Evolutionary conservation across 495 filamentous ascomycete genomes (phyloP).

Genomic region (Xylaria sp.): DNA sequence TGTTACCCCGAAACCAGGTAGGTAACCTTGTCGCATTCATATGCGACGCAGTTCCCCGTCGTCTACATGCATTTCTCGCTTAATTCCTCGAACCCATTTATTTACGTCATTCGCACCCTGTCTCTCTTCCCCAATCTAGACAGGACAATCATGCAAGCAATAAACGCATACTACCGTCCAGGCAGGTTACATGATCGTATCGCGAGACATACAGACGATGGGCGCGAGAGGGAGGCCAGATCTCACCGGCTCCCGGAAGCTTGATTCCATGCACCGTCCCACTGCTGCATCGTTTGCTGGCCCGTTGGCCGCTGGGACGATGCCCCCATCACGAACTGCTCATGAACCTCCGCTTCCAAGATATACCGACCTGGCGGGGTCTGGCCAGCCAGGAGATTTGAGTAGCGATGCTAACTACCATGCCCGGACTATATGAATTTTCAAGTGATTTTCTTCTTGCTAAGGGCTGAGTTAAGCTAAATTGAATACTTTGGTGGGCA

Average conservation of each 20-base stretch:
- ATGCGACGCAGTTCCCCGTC: slow-evolving; percentile 8
- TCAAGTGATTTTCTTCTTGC: neutral
- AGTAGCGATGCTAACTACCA: neutral
- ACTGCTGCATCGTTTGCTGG: slow-evolving; percentile 12
- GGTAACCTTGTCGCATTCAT: slow-evolving; percentile 1
- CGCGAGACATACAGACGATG: neutral
- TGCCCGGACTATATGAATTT: neutral
- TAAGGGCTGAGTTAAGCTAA: neutral
- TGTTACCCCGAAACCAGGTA: slow-evolving; percentile 1
- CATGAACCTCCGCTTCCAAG: neutral
- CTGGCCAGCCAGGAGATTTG: neutral
- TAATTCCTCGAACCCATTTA: slow-evolving; percentile 6
- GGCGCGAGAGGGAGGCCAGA: neutral
- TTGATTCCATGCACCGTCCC: neutral
- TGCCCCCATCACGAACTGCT: neutral
- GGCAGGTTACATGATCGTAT: neutral
- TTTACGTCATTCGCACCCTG: slow-evolving; percentile 14
- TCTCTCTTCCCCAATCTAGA: neutral
- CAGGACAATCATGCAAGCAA: slow-evolving; percentile 5
- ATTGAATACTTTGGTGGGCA: neutral
- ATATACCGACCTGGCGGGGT: neutral
- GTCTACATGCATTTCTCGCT: slow-evolving; percentile 15
- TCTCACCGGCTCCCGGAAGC: slow-evolving; percentile 14
- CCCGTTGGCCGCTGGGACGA: slow-evolving; percentile 5
- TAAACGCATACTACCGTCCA: neutral